Percentiles rank a stretch among this genome's conserved stretches.
Conservation (phyloP, 169 alveolate species). For the Cryptosporidium sp. region DNA sequence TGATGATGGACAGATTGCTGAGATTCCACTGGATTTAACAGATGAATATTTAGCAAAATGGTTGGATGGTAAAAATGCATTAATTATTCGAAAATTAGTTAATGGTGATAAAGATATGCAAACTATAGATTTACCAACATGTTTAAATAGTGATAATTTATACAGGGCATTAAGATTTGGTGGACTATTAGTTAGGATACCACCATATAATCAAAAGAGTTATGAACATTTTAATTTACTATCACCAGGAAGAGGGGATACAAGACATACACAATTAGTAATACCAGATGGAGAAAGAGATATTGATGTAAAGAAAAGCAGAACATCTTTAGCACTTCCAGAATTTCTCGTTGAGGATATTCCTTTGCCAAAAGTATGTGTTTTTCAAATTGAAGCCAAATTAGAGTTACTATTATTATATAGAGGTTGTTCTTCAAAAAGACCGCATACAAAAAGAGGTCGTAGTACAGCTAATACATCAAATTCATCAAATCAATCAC, state of each 20-base stretch:
- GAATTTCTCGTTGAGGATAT: conserved; percentile 71
- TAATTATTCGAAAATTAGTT: conserved; percentile 60
- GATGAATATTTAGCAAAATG: conserved; percentile 75
- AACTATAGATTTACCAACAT: conserved; percentile 71
- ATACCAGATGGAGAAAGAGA: conserved; percentile 76
- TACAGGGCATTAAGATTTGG: conserved; percentile 74
- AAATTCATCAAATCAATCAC: neutral
- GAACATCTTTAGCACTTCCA: conserved; percentile 72
- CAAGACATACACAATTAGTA: conserved; percentile 74
- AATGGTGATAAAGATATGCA: conserved; percentile 75
- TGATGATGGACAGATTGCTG: conserved; percentile 71
- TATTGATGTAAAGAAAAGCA: conserved; percentile 74
- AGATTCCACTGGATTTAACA: conserved; percentile 63
- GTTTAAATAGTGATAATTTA: conserved; percentile 74
- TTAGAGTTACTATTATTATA: conserved; percentile 63
- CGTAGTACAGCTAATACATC: conserved; percentile 5
- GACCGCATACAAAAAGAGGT: conserved; percentile 75
- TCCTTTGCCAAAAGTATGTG: conserved; percentile 73
- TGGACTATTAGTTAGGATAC: conserved; percentile 65
- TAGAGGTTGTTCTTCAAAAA: conserved; percentile 75
- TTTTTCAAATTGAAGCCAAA: conserved; percentile 71
- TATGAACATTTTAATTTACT: conserved; percentile 67
- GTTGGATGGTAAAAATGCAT: conserved; percentile 74
- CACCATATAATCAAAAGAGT: conserved; percentile 75
- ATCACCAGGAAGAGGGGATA: conserved; percentile 77